phyloP scores from a whole-genome alignment of 169 alveolate genomes.

The Plasmodium malariae region DNA sequence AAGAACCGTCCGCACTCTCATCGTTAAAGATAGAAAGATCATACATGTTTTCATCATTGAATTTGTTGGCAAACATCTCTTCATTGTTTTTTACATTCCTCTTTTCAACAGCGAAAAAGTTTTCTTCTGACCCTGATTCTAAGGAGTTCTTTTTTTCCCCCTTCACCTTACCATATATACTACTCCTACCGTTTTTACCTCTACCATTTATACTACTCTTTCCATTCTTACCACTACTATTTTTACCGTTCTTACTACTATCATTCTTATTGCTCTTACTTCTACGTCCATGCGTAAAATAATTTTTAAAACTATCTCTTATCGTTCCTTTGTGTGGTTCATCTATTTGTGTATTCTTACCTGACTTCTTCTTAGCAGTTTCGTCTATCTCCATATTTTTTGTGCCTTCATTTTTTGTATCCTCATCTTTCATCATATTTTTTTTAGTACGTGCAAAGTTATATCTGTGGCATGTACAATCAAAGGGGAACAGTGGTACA shows the following conservation, averaged over 20 bases:
- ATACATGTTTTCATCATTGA: slow-evolving; percentile 6
- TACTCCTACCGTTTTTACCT: slow-evolving; percentile 10
- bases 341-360: no score
- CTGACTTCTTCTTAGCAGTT: no score
- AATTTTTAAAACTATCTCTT: neutral
- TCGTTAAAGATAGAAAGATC: slow-evolving; percentile 32
- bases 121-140: slow-evolving; percentile 21
- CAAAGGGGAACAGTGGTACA: no score
- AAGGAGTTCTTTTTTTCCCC: neutral
- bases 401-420: no score
- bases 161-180: slow-evolving; percentile 4
- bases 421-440: no score
- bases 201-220: no score
- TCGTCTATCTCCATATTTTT: no score
- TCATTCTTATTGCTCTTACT: neutral
- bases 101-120: slow-evolving; percentile 46
- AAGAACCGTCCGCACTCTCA: neutral
- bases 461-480: no score
- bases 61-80: neutral
- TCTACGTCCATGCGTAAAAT: neutral
- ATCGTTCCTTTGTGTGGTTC: no score
- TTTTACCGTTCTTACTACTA: neutral
- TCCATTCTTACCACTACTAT: no score
- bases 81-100: slow-evolving; percentile 24
- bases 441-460: no score